Evolutionary conservation across 148 eudicot genomes (phyloP).

Genomic region (Simmondsia chinensis): DNA sequence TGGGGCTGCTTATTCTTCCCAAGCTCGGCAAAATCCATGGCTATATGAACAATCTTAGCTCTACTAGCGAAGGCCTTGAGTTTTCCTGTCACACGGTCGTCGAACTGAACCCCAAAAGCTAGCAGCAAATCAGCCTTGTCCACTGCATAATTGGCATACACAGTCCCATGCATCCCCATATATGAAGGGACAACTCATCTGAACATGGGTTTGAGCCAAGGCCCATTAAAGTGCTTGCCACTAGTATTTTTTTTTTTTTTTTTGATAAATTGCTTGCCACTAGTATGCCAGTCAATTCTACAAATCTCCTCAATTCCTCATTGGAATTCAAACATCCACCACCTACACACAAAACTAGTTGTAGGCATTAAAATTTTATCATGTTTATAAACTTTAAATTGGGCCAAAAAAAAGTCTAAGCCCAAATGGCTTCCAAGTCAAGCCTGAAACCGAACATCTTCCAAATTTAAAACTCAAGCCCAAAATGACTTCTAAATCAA

Average conservation of each 20-base stretch:
- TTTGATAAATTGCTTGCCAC: too few species aligned
- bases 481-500: too few species aligned
- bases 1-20: constrained; percentile 5
- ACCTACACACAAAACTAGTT: constrained; percentile 5
- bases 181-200: constrained; percentile 38
- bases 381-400: too few species aligned
- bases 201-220: constrained; percentile 42
- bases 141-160: constrained; percentile 46
- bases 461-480: too few species aligned
- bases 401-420: too few species aligned
- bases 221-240: constrained; percentile 66
- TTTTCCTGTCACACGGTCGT: constrained; percentile 26
- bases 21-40: too few species aligned
- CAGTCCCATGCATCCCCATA: constrained; percentile 86
- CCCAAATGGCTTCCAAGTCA: too few species aligned
- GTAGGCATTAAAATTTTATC: too few species aligned
- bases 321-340: constrained; percentile 20
- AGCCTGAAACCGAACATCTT: too few species aligned
- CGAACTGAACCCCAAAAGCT: constrained; percentile 20
- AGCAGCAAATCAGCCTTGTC: constrained; percentile 21
- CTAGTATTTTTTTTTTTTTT: too few species aligned
- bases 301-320: constrained; percentile 22
- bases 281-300: constrained; percentile 50
- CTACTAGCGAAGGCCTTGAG: constrained; percentile 19
- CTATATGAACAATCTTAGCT: too few species aligned